Conservation (phyloP, 768 basidiomycete genomes). For the Phlegmacium glaucopus region DNA sequence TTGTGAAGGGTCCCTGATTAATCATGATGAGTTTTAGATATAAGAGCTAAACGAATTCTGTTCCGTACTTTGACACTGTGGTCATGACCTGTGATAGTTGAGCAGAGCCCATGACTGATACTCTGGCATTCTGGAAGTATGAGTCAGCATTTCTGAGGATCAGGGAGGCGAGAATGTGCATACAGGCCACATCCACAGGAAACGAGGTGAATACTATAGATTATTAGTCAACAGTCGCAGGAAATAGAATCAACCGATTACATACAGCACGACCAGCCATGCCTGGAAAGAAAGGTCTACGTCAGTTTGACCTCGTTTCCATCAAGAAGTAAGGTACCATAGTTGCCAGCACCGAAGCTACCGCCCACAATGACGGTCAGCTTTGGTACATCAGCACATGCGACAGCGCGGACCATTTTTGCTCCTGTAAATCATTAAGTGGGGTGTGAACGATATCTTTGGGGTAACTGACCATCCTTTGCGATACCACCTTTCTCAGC, state of each 20-base stretch:
- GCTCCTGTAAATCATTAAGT: slow-evolving; percentile 44
- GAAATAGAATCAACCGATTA: slow-evolving; percentile 13
- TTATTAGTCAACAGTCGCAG: not conserved
- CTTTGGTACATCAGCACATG: slow-evolving; percentile 92
- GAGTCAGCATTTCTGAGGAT: slow-evolving; percentile 3
- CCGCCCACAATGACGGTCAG: slow-evolving; percentile 91
- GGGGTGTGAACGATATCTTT: not conserved
- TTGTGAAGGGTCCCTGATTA: slow-evolving; percentile 69
- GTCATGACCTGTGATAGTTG: slow-evolving; percentile 94
- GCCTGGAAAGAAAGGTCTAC: slow-evolving; percentile 38
- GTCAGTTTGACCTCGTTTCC: not conserved
- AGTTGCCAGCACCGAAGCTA: slow-evolving; percentile 94
- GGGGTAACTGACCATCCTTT: slow-evolving; percentile 62
- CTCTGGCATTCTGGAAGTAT: slow-evolving; percentile 71
- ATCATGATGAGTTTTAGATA: not conserved
- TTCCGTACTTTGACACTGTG: slow-evolving; percentile 72
- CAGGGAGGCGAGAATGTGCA: slow-evolving; percentile 23
- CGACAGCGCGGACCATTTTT: slow-evolving; percentile 96
- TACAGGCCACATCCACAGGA: slow-evolving; percentile 99
- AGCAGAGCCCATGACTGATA: slow-evolving; percentile 93
- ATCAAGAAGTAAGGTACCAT: slow-evolving; percentile 47
- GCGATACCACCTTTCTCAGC: slow-evolving; percentile 94
- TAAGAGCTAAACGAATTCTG: slow-evolving; percentile 1
- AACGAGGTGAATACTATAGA: slow-evolving; percentile 82
- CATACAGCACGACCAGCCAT: slow-evolving; percentile 92